phyloP scores from a whole-genome alignment of 140 eudicot genomes.

The Cichorium intybus region DNA sequence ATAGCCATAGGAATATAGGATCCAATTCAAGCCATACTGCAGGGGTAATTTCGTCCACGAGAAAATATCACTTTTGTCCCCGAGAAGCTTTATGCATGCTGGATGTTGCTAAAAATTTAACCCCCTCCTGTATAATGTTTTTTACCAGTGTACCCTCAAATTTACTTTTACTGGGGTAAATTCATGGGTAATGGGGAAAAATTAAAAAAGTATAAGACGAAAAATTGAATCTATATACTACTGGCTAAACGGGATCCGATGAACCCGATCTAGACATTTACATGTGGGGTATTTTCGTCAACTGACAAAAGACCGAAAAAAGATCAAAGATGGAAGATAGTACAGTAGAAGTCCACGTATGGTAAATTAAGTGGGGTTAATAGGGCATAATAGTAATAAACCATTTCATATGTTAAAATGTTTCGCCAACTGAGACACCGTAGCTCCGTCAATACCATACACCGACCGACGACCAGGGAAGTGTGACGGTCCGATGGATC shows the following conservation, averaged over 20 bases:
- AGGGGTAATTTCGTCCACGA: slow-evolving; percentile 14
- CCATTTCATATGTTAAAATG: not conserved
- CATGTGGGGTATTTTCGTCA: not conserved
- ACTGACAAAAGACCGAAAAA: not conserved
- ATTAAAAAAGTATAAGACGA: not conserved
- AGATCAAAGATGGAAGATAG: not conserved
- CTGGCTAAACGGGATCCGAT: not conserved
- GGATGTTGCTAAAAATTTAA: not conserved
- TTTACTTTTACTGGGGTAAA: not conserved
- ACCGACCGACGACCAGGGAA: not conserved
- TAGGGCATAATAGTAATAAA: slow-evolving; percentile 7
- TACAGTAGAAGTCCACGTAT: not conserved
- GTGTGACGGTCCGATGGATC: not conserved
- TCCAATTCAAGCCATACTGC: not conserved
- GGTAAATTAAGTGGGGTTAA: not conserved
- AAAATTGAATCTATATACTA: not conserved
- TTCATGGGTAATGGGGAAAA: not conserved
- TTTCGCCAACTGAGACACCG: not conserved
- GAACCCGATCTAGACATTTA: not conserved
- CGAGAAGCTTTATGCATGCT: not conserved
- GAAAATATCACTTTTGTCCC: not conserved
- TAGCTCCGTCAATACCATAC: not conserved
- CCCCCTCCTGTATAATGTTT: not conserved
- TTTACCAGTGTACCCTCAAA: not conserved
- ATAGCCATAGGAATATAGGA: not conserved